Evolutionary conservation across 441 rosid genomes (phyloP).

Genomic region (Erodium moschatum): DNA sequence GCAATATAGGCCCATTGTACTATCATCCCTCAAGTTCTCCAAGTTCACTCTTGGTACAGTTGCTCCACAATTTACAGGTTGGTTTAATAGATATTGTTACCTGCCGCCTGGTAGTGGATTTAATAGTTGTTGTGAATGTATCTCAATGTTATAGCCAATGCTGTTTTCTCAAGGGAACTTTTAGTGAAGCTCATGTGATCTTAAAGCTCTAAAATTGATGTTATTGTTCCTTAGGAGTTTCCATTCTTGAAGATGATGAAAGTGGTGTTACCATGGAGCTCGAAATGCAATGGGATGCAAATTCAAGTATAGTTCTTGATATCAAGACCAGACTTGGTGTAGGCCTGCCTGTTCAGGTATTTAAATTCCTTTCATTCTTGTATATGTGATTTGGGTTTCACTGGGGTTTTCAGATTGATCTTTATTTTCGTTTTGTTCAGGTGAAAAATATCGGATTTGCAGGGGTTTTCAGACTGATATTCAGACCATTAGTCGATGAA

Average conservation of each 20-base stretch:
- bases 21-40: slow-evolving; percentile 76
- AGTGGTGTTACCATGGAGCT: slow-evolving; percentile 53
- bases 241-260: slow-evolving; percentile 40
- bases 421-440: slow-evolving; percentile 30
- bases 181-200: not conserved
- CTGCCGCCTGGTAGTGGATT: too few relatives aligned
- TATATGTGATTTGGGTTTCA: not conserved
- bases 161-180: not conserved
- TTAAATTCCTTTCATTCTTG: not conserved
- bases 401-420: not conserved
- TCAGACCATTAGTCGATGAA: slow-evolving; percentile 85
- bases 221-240: slow-evolving; percentile 37
- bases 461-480: slow-evolving; percentile 96
- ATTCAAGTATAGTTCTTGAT: slow-evolving; percentile 53
- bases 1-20: slow-evolving; percentile 65
- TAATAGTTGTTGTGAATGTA: not conserved
- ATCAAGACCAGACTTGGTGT: slow-evolving; percentile 60
- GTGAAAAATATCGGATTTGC: slow-evolving; percentile 88
- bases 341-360: slow-evolving; percentile 61
- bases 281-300: slow-evolving; percentile 74
- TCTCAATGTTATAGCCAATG: not conserved
- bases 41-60: slow-evolving; percentile 90
- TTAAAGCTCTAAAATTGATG: not conserved
- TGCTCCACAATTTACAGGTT: slow-evolving; percentile 94
- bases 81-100: slow-evolving; percentile 17